Percentiles rank a stretch among this genome's conserved stretches.
Evolutionary conservation across 2,329 filamentous ascomycete species (phyloP).

Genomic region (Verticillium longisporum): DNA sequence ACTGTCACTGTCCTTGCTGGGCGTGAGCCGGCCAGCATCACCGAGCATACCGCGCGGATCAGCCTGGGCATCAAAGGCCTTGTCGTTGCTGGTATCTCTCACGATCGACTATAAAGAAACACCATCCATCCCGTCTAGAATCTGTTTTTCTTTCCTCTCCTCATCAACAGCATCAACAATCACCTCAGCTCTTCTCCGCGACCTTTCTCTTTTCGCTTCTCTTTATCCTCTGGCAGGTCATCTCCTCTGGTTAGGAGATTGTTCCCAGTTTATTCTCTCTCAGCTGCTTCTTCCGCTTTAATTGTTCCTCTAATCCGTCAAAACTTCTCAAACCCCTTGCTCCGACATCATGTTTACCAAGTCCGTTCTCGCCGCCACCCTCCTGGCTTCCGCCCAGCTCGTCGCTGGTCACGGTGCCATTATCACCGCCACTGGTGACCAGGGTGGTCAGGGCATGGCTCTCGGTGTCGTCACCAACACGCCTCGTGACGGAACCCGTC

Average conservation of each 20-base stretch:
- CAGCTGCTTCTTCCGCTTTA: neutral
- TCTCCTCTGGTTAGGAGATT: slow-evolving; percentile 3
- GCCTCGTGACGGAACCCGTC: slow-evolving; percentile 53
- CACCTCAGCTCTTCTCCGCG: slow-evolving; percentile 1
- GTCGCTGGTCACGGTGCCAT: slow-evolving; percentile 57
- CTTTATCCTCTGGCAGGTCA: slow-evolving; percentile 2
- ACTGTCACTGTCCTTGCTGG: neutral
- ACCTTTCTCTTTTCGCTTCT: slow-evolving; percentile 2
- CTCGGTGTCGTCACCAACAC: slow-evolving; percentile 45
- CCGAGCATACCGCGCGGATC: neutral
- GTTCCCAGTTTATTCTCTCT: slow-evolving; percentile 1
- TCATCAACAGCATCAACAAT: slow-evolving; percentile 4
- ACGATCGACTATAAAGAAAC: neutral
- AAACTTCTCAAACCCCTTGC: neutral
- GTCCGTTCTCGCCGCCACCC: slow-evolving; percentile 30
- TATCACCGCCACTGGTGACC: slow-evolving; percentile 48
- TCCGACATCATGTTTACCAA: slow-evolving; percentile 15
- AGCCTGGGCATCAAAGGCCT: neutral
- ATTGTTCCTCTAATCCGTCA: neutral
- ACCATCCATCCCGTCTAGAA: neutral
- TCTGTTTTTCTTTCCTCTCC: neutral
- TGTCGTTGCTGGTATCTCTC: neutral
- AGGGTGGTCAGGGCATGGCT: slow-evolving; percentile 47
- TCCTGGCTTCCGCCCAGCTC: slow-evolving; percentile 47
- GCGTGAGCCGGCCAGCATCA: neutral